Evolutionary conservation across 2,329 filamentous ascomycete species (phyloP).

Genomic region (Truncatella angustata): DNA sequence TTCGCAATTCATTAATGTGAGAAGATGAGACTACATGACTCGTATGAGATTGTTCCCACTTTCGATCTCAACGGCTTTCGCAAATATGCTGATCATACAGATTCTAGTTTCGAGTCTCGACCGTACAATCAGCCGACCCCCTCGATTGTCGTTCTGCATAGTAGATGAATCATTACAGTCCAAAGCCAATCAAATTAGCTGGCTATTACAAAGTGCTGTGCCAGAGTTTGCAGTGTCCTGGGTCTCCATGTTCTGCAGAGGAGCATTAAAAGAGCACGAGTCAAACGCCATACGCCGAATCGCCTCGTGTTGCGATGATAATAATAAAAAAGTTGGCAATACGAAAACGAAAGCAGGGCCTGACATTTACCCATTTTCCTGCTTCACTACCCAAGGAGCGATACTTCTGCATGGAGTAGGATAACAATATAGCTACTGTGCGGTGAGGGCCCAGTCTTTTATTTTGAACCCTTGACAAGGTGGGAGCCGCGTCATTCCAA

Average conservation of each 20-base stretch:
- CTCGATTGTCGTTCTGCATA: too few species aligned
- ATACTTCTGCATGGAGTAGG: neutral
- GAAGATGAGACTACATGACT: neutral
- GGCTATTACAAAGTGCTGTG: too few species aligned
- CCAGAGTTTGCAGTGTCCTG: too few species aligned
- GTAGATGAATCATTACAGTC: too few species aligned
- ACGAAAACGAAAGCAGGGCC: slow-evolving; percentile 3
- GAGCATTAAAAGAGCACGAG: too few species aligned
- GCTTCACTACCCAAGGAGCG: neutral
- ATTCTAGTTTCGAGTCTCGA: neutral
- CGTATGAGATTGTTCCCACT: neutral
- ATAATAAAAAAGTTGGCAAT: neutral
- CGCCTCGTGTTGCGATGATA: too few species aligned
- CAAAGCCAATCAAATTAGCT: too few species aligned
- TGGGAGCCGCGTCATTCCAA: slow-evolving; percentile 3
- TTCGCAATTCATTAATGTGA: neutral
- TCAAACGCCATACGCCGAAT: too few species aligned
- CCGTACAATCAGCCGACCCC: neutral
- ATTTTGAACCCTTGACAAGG: neutral
- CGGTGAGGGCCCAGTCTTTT: neutral
- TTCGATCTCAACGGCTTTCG: neutral
- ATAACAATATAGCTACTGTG: slow-evolving; percentile 1
- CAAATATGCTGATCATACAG: neutral
- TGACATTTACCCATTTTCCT: neutral
- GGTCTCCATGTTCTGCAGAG: too few species aligned